Base-by-base conservation (phyloP, 2,329 filamentous ascomycete species). In the Ascochyta viciae-villosae region DNA sequence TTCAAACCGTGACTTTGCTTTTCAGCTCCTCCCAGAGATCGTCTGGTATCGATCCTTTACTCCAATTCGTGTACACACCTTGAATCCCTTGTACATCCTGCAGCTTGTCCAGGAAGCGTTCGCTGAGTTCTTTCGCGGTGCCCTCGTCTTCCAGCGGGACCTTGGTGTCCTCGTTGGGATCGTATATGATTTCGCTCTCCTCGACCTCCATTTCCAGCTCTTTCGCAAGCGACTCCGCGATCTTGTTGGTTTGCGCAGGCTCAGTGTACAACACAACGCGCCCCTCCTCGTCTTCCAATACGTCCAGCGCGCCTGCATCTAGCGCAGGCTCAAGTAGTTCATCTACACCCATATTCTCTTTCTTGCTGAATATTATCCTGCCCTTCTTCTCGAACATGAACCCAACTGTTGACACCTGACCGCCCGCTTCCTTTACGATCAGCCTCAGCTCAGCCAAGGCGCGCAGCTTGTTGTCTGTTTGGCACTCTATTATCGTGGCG, bases 381-480 rank as follows among this genome's bases (percentile, higher is more conserved):
- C 95, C 95, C 56, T 88, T 89, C 69, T 89, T 90, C 52, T 90
- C 84, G 74, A 99, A 99, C 67, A 96, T 83, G 76, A 94, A 98
- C 7, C 85, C 86, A 12, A 91, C 92, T 0, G 92, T 86, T 6
- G 90, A 89, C 2, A 86, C 79, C 2, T 82, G 85, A 5, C 89
- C 95, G 16, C 88, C 89, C 46, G 82, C 78, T 56, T 87, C 86
- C 73, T 92, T 96, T 50, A 96, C 82, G 2, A 89, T 77, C 45
- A 82, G 69, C 50, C 90, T 86, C 46, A 98, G 76, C 50, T 96
- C 90, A 67, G 89, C 85, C 42, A 96, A 75, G 7, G 88, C 86
- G 29, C 91, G 86, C 37, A 83, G 81, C 74, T 90, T 92, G 74
- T 86, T 92, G 67, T 96, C 93, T 4, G 92, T 94, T 75, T 95